These are phyloP conservation scores for Daldinia decipiens DNA, from an alignment of 495 filamentous ascomycete species.

Conservation along the genomic window DNA sequence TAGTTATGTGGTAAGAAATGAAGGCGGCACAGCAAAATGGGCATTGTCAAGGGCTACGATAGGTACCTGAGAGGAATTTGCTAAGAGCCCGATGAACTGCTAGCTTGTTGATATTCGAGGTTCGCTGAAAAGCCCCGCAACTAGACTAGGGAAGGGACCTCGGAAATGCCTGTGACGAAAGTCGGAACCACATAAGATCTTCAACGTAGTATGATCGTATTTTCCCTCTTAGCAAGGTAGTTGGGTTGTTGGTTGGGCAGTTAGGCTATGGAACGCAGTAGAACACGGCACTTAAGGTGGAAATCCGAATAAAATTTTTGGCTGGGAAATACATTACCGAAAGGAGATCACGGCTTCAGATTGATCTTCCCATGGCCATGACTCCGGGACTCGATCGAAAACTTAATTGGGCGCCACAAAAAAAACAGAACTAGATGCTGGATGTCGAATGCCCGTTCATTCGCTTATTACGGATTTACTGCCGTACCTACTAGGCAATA, in stretches of 20 bases:
- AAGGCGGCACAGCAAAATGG: too few relatives aligned
- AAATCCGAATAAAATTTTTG: background rate
- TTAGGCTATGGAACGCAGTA: background rate
- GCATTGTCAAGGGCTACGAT: background rate
- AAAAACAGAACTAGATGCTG: slow-evolving; percentile 14
- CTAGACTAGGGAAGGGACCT: background rate
- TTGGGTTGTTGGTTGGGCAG: background rate
- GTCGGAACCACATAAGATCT: slow-evolving; percentile 5
- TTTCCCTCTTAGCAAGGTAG: background rate
- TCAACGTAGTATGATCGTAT: background rate
- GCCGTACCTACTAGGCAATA: slow-evolving; percentile 30
- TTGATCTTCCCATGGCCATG: slow-evolving; percentile 41
- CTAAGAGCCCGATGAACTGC: too few relatives aligned
- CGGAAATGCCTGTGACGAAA: slow-evolving; percentile 2
- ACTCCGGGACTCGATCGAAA: slow-evolving; percentile 33
- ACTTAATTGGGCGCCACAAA: slow-evolving; percentile 38
- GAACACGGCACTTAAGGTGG: too few relatives aligned
- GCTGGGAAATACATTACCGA: background rate
- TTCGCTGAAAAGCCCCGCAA: too few relatives aligned
- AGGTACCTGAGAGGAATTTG: background rate
- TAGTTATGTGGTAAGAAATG: too few relatives aligned
- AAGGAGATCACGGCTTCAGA: slow-evolving; percentile 19
- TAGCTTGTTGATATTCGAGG: too few relatives aligned
- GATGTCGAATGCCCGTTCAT: slow-evolving; percentile 19
- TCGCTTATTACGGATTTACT: slow-evolving; percentile 29